Evolutionary conservation across 1,284 basidiomycete genomes (phyloP).

Genomic region (Pseudozyma tsukubaensis): DNA sequence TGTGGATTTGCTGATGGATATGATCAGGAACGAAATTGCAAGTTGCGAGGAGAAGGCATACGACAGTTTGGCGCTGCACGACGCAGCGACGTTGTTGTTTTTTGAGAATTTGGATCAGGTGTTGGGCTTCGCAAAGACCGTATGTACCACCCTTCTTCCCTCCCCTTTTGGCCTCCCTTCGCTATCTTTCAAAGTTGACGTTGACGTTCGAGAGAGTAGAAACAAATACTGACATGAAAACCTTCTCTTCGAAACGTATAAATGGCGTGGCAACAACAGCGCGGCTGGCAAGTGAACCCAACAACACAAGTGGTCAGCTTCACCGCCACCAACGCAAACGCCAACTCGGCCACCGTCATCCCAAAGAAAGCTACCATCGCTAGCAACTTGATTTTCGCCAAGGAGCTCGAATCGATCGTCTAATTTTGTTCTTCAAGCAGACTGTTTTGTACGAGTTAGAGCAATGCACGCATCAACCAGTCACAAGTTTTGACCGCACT

Average conservation of each 20-base stretch:
- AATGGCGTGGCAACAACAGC: slow-evolving; percentile 36
- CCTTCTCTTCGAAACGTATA: neutral
- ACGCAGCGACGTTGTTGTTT: slow-evolving; percentile 87
- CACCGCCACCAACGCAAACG: slow-evolving; percentile 34
- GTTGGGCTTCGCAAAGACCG: slow-evolving; percentile 79
- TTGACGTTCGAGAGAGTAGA: neutral
- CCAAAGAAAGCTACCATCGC: slow-evolving; percentile 65
- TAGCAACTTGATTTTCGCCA: slow-evolving; percentile 65
- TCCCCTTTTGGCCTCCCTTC: neutral
- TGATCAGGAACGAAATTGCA: slow-evolving; percentile 91
- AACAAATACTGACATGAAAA: neutral
- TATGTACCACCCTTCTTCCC: slow-evolving; percentile 35
- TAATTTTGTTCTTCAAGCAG: no score
- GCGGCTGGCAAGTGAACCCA: slow-evolving; percentile 70
- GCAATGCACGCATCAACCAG: no score
- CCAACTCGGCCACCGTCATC: slow-evolving; percentile 37
- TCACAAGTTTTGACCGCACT: no score
- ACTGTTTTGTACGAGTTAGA: no score
- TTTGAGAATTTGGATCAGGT: slow-evolving; percentile 83
- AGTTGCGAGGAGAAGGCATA: slow-evolving; percentile 92
- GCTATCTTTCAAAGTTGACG: neutral
- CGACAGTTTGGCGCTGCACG: slow-evolving; percentile 84
- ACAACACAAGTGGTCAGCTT: slow-evolving; percentile 67
- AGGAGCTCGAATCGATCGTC: slow-evolving; percentile 68
- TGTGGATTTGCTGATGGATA: slow-evolving; percentile 89